Conservation (phyloP, 208 protist species). For the Phytomonas francai region DNA sequence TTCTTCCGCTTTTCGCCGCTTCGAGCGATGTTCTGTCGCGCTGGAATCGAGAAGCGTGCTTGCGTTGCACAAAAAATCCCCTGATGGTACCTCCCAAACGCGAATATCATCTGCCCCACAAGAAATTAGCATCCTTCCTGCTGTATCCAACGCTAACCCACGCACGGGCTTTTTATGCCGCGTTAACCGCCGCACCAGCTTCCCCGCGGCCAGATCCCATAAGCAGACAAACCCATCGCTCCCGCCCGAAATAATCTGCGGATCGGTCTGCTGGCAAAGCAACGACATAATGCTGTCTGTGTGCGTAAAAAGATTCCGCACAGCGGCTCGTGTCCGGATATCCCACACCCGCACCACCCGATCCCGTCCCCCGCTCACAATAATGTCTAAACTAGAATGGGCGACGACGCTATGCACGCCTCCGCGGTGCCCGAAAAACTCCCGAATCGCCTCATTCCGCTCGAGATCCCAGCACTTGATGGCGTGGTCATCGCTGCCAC, state of each 20-base stretch:
- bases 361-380: slow-evolving; percentile 97
- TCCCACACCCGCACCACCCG: slow-evolving; percentile 92
- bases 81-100: slow-evolving; percentile 93
- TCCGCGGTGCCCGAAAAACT: slow-evolving; percentile 97
- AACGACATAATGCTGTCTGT: slow-evolving; percentile 89
- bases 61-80: slow-evolving; percentile 94
- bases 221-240: slow-evolving; percentile 90
- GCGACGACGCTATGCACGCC: slow-evolving; percentile 89
- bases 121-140: slow-evolving; percentile 90
- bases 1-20: background rate
- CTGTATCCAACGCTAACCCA: slow-evolving; percentile 78
- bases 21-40: background rate
- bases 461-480: slow-evolving; percentile 99
- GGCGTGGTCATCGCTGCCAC: slow-evolving; percentile 96
- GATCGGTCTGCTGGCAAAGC: slow-evolving; percentile 79
- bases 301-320: slow-evolving; percentile 93
- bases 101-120: slow-evolving; percentile 97
- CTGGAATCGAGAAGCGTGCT: slow-evolving; percentile 40
- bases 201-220: slow-evolving; percentile 88
- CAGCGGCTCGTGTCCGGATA: slow-evolving; percentile 64
- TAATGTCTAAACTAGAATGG: slow-evolving; percentile 97
- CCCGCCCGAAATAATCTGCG: slow-evolving; percentile 91
- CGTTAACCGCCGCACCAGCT: slow-evolving; percentile 83
- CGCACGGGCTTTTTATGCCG: slow-evolving; percentile 99
- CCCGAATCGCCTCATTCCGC: slow-evolving; percentile 86